phyloP scores from a whole-genome alignment of 176 grass and related monocot genomes.

The Dactylis glomerata region DNA sequence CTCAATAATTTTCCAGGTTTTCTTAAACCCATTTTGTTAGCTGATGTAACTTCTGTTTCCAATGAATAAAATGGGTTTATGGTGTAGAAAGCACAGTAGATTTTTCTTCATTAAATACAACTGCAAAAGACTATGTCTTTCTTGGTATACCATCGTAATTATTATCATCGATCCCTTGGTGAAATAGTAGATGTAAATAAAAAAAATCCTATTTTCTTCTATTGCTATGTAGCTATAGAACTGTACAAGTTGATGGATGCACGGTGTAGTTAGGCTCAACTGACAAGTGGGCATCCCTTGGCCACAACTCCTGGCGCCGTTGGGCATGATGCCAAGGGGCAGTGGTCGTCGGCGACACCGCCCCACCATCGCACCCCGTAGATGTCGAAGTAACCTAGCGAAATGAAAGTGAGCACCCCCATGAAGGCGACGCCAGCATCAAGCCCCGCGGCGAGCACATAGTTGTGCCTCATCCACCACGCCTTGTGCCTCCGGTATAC shows the following conservation, averaged over 20 bases:
- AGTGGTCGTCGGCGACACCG: conserved; percentile 36
- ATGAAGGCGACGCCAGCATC: conserved; percentile 65
- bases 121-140: not conserved
- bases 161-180: not conserved
- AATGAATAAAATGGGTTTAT: too few species aligned
- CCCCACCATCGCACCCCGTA: conserved; percentile 60
- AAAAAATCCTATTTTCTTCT: not conserved
- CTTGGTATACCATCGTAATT: not conserved
- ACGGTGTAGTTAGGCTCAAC: not conserved
- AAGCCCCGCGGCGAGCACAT: conserved; percentile 54
- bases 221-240: not conserved
- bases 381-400: conserved; percentile 46
- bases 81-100: too few species aligned
- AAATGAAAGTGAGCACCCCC: conserved; percentile 52
- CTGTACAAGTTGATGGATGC: not conserved
- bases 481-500: conserved; percentile 47
- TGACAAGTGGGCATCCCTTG: conserved; percentile 40
- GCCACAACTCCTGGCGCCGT: conserved; percentile 35
- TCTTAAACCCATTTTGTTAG: too few species aligned
- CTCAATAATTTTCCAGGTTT: too few species aligned
- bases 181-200: not conserved
- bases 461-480: conserved; percentile 80
- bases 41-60: too few species aligned
- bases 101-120: not conserved
- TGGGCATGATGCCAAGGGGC: conserved; percentile 56